Conservation (phyloP, 257 asterid species). For the Nicotiana obtusifolia region DNA sequence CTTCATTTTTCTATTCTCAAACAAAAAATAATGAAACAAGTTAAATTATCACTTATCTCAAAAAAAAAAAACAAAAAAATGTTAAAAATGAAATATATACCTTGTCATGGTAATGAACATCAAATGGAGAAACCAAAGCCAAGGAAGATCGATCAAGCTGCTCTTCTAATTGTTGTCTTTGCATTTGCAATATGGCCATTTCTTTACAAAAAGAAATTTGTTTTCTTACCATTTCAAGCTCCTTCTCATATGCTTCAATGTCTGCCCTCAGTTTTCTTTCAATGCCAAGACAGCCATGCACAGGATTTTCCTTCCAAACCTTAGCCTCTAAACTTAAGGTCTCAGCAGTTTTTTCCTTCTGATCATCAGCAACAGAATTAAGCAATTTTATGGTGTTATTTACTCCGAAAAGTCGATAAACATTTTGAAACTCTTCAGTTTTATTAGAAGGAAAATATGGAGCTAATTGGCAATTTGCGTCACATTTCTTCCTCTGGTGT, state of each 20-base stretch:
- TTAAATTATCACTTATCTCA: too few relatives aligned
- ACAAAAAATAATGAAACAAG: too few relatives aligned
- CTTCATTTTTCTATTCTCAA: too few relatives aligned
- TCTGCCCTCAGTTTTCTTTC: neutral
- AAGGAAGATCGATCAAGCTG: neutral
- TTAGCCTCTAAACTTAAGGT: neutral
- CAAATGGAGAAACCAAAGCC: neutral
- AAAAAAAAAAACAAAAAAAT: neutral
- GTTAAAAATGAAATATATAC: neutral
- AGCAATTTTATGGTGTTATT: neutral
- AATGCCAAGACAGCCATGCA: neutral
- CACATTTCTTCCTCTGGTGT: conserved; percentile 2
- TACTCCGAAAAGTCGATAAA: conserved; percentile 8
- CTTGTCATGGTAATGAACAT: neutral
- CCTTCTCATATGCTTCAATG: neutral
- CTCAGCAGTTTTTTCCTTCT: neutral
- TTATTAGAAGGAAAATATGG: neutral
- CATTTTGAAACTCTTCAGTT: conserved; percentile 6
- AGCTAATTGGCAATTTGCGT: neutral
- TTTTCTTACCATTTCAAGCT: neutral
- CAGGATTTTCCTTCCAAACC: conserved; percentile 12
- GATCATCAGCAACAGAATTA: neutral
- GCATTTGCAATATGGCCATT: neutral
- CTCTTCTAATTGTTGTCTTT: neutral
- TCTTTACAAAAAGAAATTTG: neutral